Base-by-base conservation (phyloP, 2,329 filamentous ascomycete genomes). In the Aureobasidium sp. region DNA sequence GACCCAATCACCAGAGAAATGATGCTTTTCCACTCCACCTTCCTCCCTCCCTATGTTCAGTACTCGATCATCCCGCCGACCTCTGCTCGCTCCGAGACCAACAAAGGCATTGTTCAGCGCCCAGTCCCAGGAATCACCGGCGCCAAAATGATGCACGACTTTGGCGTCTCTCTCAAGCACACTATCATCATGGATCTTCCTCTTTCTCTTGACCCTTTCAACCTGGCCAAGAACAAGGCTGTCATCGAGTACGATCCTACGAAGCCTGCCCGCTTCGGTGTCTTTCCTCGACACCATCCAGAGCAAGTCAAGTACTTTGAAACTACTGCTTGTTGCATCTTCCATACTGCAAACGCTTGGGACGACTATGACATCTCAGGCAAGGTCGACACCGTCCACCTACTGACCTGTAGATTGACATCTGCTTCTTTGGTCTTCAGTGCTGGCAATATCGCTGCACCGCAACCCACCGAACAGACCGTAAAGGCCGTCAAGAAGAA, bases 61-160 rank as follows among this genome's bases (percentile, higher is more conserved):
- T 90, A 89, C 69, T 88, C 87, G 12, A 75, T 85, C 55, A 72
- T 85, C 47, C 80, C 81, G 1, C 57, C 45, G 22, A 42, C 57
- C 15, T 60, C 57, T 31, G 34, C 57, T 42, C 45, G 44, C 22
- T 48, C 56, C 15, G 66, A 47, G 70, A 36, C 36, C 57, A 11
- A 39, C 1, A 64, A 64, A 37, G 72, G 67, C 55, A 67, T 77
- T 52, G 74, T 87, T 62, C 84, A 84, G 65, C 73, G 77, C 7
- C 76, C 84, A 0, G 78, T 90, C 0, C 81, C 85, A 0, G 86
- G 86, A 0, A 78, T 89, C 29, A 76, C 77, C 4, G 82, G 82
- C 1, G 83, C 86, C 1, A 88, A 87, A 69, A 87, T 90, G 81
- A 90, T 90, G 86, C 87, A 90, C 69, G 87, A 90, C 70, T 90